Base-by-base conservation (phyloP, 2,329 filamentous ascomycete genomes). In the Tricladium varicosporioides region DNA sequence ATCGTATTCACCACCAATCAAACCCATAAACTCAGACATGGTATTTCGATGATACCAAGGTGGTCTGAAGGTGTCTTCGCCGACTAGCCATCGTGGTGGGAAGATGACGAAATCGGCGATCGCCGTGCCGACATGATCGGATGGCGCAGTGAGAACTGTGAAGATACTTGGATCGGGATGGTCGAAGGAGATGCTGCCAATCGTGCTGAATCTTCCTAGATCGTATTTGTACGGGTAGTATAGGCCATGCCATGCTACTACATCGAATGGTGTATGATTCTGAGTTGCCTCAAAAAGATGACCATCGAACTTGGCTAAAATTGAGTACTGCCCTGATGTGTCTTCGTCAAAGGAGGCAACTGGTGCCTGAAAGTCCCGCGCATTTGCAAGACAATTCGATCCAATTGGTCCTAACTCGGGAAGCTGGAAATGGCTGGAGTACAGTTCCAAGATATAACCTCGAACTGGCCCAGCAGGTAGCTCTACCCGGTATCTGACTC, bases 141-240 rank as follows among this genome's bases (percentile, higher is more conserved):
- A 81, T 4, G 79, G 80, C 0, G 80, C 83, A 0, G 84, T 82
- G 15, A 87, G 74, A 2, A 87, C 84, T 31, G 82, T 91, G 74
- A 87, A 92, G 70, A 92, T 91, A 60, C 81, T 86, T 0, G 89
- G 89, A 68, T 92, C 89, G 1, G 88, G 88, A 68, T 92, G 89
- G 70, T 92, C 89, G 67, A 83, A 90, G 7, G 84, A 87, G 62
- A 90, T 84, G 54, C 80, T 84, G 16, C 88, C 89, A 46, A 92
- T 85, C 45, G 83, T 84, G 73, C 87, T 88, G 78, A 91, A 92
- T 32, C 87, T 83, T 22, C 86, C 87, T 1, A 92, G 79, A 66
- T 92, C 89, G 74, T 92, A 92, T 73, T 92, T 92, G 80, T 85
- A 91, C 0, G 89, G 89, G 59, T 88, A 87, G 73, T 91, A 92